phyloP scores from a whole-genome alignment of 257 asterid genomes.

The Paraleonurus japonicus region DNA sequence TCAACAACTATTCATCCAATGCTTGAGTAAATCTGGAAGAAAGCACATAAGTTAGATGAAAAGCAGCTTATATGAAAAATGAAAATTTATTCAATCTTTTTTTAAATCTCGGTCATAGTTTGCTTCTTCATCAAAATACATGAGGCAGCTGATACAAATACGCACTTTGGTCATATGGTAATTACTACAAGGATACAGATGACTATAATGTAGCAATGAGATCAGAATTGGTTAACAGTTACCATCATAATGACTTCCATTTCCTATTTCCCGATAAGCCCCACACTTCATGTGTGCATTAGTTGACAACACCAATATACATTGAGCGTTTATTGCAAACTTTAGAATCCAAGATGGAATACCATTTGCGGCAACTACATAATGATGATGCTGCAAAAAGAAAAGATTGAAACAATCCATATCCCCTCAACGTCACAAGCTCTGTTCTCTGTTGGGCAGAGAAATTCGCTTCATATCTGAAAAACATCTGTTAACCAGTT shows the following conservation, averaged over 20 bases:
- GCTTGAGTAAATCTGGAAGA: neutral
- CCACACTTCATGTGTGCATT: neutral
- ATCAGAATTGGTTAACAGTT: constrained; percentile 26
- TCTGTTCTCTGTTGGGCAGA: neutral
- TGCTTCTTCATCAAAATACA: constrained; percentile 16
- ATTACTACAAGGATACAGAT: constrained; percentile 3
- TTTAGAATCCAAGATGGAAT: neutral
- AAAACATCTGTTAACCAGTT: neutral
- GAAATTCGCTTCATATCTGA: neutral
- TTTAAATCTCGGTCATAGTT: constrained; percentile 16
- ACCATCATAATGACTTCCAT: constrained; percentile 9
- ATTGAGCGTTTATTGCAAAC: neutral
- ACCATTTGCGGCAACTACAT: neutral
- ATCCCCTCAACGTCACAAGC: neutral
- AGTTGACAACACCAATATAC: neutral
- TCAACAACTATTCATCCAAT: constrained; percentile 26
- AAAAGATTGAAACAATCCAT: neutral
- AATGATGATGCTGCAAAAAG: constrained; percentile 9
- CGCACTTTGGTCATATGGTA: constrained; percentile 11
- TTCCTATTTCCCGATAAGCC: neutral
- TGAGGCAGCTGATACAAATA: constrained; percentile 17
- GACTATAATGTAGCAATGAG: neutral
- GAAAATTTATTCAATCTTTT: constrained; percentile 5
- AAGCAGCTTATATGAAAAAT: constrained; percentile 23
- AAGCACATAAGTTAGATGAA: constrained; percentile 13